Conservation (phyloP, 2,329 filamentous ascomycete genomes). For the Hypoxylon sp. region DNA sequence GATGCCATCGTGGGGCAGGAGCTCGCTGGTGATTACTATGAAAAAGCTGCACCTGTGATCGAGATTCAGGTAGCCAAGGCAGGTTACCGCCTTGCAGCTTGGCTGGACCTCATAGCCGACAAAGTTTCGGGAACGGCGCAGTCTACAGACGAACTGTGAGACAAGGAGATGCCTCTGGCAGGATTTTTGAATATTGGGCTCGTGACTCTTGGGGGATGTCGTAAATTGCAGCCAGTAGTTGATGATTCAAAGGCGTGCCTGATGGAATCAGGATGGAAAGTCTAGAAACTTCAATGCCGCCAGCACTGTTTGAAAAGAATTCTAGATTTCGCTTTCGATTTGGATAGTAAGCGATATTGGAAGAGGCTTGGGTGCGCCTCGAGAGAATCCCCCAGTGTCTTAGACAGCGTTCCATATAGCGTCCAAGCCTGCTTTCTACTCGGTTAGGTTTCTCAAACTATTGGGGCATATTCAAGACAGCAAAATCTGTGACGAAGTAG, state of each 20-base stretch:
- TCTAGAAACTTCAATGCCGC: conserved; percentile 17
- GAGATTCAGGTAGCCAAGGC: conserved; percentile 77
- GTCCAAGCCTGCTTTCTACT: conserved; percentile 17
- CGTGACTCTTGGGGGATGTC: background rate
- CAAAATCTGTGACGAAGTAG: conserved; percentile 14
- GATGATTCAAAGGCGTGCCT: conserved; percentile 15
- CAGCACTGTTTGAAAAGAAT: conserved; percentile 15
- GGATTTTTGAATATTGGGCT: conserved; percentile 3
- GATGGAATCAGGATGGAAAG: conserved; percentile 24
- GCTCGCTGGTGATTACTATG: conserved; percentile 74
- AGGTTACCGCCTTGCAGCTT: conserved; percentile 77
- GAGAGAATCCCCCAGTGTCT: conserved; percentile 27
- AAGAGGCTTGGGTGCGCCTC: conserved; percentile 22
- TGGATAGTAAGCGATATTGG: conserved; percentile 10
- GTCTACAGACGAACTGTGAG: conserved; percentile 54
- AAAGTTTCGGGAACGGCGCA: conserved; percentile 47
- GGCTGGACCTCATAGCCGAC: conserved; percentile 74
- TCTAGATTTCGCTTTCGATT: conserved; percentile 11
- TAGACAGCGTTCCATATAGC: conserved; percentile 26
- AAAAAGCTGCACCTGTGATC: conserved; percentile 73
- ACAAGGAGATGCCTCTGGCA: conserved; percentile 1
- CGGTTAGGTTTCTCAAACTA: background rate
- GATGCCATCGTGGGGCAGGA: conserved; percentile 71
- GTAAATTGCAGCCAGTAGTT: conserved; percentile 1
- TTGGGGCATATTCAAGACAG: conserved; percentile 10